Evolutionary conservation across 2,329 filamentous ascomycete species (phyloP).

Genomic region (Alternaria triticimaculans): DNA sequence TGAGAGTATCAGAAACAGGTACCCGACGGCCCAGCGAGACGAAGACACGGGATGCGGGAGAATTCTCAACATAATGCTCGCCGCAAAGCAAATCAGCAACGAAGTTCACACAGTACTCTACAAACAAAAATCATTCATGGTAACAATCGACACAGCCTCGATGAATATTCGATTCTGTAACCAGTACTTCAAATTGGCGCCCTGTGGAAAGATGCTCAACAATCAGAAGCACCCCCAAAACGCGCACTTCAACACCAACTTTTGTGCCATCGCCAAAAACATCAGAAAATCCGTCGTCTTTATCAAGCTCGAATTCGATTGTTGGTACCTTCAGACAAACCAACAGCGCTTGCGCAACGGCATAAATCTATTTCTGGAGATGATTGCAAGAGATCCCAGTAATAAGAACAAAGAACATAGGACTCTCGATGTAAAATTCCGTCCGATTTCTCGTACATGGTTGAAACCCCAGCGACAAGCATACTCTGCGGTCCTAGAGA

Average conservation of each 20-base stretch:
- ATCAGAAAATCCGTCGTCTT: not conserved
- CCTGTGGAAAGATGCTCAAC: not conserved
- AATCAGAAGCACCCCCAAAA: not conserved
- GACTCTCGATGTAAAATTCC: not conserved
- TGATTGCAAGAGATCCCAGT: not conserved
- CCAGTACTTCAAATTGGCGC: not conserved
- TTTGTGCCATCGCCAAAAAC: not conserved
- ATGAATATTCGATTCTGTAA: not conserved
- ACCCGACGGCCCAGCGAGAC: not conserved
- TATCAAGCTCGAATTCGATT: not conserved
- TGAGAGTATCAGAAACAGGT: not conserved
- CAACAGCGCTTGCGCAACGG: not conserved
- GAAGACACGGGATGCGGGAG: not conserved
- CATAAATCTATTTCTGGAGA: not conserved
- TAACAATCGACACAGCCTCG: not conserved
- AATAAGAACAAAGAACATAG: not conserved
- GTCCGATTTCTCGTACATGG: not conserved
- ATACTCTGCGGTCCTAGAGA: not conserved
- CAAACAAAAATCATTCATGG: not conserved
- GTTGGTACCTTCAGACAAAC: no score
- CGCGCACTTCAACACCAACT: not conserved
- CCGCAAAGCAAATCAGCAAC: not conserved
- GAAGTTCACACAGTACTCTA: not conserved
- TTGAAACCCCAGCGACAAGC: accelerated
- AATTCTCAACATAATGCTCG: not conserved